Conservation (phyloP, 352 stramenopile genomes). For the Globisporangium middletonii region DNA sequence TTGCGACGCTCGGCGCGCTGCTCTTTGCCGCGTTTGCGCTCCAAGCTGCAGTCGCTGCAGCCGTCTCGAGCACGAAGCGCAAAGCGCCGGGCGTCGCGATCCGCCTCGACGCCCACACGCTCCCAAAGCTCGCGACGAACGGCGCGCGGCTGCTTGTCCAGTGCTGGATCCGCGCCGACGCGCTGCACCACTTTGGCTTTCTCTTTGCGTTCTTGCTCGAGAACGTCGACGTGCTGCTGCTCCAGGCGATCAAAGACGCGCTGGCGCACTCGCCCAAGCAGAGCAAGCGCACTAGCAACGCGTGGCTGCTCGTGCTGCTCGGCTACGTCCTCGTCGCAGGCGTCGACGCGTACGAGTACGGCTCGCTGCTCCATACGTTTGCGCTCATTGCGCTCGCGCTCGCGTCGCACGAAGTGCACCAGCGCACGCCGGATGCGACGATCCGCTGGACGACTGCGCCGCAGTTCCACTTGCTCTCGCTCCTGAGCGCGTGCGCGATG, state of each 20-base stretch:
- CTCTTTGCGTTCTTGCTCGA: constrained; percentile 71
- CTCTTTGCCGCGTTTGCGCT: constrained; percentile 22
- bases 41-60: constrained; percentile 6
- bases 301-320: constrained; percentile 30
- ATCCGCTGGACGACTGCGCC: constrained; percentile 19
- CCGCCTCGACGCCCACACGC: constrained; percentile 10
- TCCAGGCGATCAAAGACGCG: constrained; percentile 35
- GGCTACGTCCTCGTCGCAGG: constrained; percentile 58
- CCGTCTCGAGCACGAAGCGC: constrained; percentile 2
- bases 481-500: constrained; percentile 11
- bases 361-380: constrained; percentile 49
- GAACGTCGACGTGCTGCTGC: constrained; percentile 35
- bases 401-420: constrained; percentile 23
- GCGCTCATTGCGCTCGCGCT: constrained; percentile 39
- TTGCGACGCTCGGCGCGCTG: constrained; percentile 24
- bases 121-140: constrained; percentile 22
- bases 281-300: constrained; percentile 3
- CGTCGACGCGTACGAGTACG: constrained; percentile 56
- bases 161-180: constrained; percentile 42
- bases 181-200: constrained; percentile 60
- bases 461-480: constrained; percentile 36
- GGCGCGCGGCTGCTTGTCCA: constrained; percentile 31
- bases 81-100: neutral
- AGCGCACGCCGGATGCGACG: constrained; percentile 18
- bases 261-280: neutral